Evolutionary conservation across 2,329 filamentous ascomycete genomes (phyloP).

Genomic region (Chrysosporium keratinophilum): DNA sequence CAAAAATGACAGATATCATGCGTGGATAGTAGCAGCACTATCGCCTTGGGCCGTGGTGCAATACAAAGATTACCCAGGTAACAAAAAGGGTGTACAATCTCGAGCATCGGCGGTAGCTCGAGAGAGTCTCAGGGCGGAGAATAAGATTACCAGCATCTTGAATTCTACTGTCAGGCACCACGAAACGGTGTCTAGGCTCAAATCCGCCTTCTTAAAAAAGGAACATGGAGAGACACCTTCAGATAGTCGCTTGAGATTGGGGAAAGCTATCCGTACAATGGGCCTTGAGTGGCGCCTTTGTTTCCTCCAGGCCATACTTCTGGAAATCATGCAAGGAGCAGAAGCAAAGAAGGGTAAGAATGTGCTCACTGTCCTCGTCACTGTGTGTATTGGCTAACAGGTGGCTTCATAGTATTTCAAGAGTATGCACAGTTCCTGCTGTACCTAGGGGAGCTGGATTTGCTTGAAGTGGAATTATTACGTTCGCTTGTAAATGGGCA

Average conservation of each 20-base stretch:
- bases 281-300: constrained; percentile 33
- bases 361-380: neutral
- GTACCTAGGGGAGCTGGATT: constrained; percentile 41
- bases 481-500: constrained; percentile 64
- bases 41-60: constrained; percentile 57
- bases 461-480: constrained; percentile 45
- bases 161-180: constrained; percentile 54
- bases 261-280: constrained; percentile 29
- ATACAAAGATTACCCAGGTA: constrained; percentile 31
- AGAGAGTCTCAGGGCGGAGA: constrained; percentile 70
- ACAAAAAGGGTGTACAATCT: constrained; percentile 46
- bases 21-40: constrained; percentile 67
- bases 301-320: constrained; percentile 31
- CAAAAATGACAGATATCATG: constrained; percentile 56
- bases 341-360: constrained; percentile 27
- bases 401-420: constrained; percentile 30
- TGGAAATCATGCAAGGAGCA: constrained; percentile 29
- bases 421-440: constrained; percentile 46
- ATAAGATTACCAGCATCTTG: constrained; percentile 61
- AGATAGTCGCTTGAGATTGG: constrained; percentile 31
- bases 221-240: constrained; percentile 23
- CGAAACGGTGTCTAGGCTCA: constrained; percentile 52
- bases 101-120: constrained; percentile 55
- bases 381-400: neutral
- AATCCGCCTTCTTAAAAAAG: constrained; percentile 31